Evolutionary conservation across 805 yeast species (phyloP), one percentile per base, ranked within the genome.

Genomic region (Maudiozyma barnettii): DNA sequence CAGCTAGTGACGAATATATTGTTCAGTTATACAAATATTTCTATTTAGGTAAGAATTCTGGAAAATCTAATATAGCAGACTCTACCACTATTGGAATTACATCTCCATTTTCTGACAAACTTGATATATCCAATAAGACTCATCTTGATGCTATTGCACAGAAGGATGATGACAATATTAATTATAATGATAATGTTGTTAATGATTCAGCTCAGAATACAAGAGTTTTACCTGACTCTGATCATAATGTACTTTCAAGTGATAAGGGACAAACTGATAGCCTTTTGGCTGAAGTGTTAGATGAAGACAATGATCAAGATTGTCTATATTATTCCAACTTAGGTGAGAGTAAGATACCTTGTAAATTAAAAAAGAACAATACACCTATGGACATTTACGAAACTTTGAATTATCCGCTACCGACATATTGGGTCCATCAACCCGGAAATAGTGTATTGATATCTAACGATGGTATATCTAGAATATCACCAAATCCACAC

Each of bases 21-120:
- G 45, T 61, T 14, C 64, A 61, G 41, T 59, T 59, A 8, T 60
- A 61, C 46, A 55, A 57, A 48, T 63, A 60, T 46, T 64, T 64
- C 41, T 62, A 58, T 40, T 65, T 57, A 7, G 41, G 44, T n/a
- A 18, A 39, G 3, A 33, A 22, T 16, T 19, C 30, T 10, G 22
- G 20, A 13, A 37, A 37, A 19, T 33, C 18, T 3, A 33, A 33
- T 14, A 37, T 16, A 8, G 14, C n/a, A 18, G 40, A 19, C 14
- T 9, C 12, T n/a, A 8, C 38, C 8, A 16, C 4, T 18, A 26
- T 26, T 26, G 10, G 30, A 9, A 26, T 26, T 9, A 26, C 30
- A 9, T 26, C 30, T 26, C 30, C 30, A 26, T 26, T 26, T 26
- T 26, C 30, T 26, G 30, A 26, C 10, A 26, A 26, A 9, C 30